Conservation (phyloP, 805 yeast species). For the Saturnispora serradocipensis region DNA sequence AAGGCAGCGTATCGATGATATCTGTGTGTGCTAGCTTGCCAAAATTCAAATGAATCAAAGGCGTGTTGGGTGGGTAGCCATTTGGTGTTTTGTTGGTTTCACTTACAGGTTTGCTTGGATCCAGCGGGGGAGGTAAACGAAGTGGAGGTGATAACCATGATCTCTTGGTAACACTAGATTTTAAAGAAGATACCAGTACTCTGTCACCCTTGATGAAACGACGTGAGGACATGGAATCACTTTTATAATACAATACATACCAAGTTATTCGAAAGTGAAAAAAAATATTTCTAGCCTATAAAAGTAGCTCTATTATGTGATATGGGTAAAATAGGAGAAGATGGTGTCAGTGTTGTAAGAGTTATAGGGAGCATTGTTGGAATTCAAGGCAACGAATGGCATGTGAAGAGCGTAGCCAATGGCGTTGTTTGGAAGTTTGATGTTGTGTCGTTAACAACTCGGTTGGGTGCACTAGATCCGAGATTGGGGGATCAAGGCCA, state of each 20-base stretch:
- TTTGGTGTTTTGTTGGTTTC: conserved; percentile 3
- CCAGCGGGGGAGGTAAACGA: conserved; percentile 3
- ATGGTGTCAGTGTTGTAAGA: background rate
- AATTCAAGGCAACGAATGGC: background rate
- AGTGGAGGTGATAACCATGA: conserved; percentile 27
- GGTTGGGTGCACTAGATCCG: background rate
- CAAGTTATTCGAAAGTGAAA: background rate
- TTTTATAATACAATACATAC: background rate
- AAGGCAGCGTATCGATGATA: conserved; percentile 31
- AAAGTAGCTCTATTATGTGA: background rate
- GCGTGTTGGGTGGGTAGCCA: conserved; percentile 11
- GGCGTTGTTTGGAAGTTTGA: background rate
- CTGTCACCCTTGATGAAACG: conserved; percentile 25
- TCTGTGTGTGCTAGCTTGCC: conserved; percentile 30
- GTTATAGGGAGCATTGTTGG: background rate
- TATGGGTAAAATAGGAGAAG: background rate
- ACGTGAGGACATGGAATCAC: conserved; percentile 12
- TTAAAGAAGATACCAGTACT: conserved; percentile 24
- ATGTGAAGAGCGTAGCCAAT: background rate
- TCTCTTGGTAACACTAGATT: conserved; percentile 17
- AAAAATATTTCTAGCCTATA: background rate
- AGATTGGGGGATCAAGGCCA: conserved; percentile 5
- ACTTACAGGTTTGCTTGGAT: conserved; percentile 2
- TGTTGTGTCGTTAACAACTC: background rate
- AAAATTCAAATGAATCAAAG: conserved; percentile 17